Evolutionary conservation across 768 basidiomycete genomes (phyloP), one percentile per base, ranked within the genome.

Genomic region (Tephrocybe sp.): DNA sequence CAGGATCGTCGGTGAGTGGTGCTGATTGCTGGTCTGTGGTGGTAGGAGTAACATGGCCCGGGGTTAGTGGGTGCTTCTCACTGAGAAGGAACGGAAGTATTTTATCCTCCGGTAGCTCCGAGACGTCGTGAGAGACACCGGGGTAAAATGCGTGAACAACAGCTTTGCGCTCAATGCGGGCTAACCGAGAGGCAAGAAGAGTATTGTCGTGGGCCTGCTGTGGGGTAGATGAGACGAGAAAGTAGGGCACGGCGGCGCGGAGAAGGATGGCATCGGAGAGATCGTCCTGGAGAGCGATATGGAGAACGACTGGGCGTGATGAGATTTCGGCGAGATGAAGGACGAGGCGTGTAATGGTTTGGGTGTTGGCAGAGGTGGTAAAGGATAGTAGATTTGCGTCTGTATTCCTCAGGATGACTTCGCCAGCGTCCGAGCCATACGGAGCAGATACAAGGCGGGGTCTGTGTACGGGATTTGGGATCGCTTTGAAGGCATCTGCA

Each of bases 171-270:
- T 88, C 82, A 6, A 76, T 65, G 30, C 77, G 76, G 0, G 95
- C 91, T 42, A 97, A 69, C 36, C 85, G 80, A 43, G 90, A 84
- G 12, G 92, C 91, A 15, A 98, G 78, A 29, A 97, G 70, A 19
- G 92, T 88, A 65, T 97, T 86, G 62, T 94, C 91, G 58, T 95
- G 88, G 3, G 93, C 91, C 61, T 93, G 79, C 63, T 92, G 88
- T 3, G 82, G 64, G 1, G 79, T 82, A 29, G 80, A 76, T 5
- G 92, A 94, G 59, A 94, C 75, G 42, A 98, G 58, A 62, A 93
- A 85, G 68, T 84, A 90, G 23, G 89, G 88, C 4, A 91, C 80
- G 16, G 83, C 77, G n/a, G 86, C 80, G 33, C 86, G 84, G 49
- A 95, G 83, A 11, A 86, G 71, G 34, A 94, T 76, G 33, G 83